Conservation (phyloP, 208 protist species). For the Wallacemonas rigidus region DNA sequence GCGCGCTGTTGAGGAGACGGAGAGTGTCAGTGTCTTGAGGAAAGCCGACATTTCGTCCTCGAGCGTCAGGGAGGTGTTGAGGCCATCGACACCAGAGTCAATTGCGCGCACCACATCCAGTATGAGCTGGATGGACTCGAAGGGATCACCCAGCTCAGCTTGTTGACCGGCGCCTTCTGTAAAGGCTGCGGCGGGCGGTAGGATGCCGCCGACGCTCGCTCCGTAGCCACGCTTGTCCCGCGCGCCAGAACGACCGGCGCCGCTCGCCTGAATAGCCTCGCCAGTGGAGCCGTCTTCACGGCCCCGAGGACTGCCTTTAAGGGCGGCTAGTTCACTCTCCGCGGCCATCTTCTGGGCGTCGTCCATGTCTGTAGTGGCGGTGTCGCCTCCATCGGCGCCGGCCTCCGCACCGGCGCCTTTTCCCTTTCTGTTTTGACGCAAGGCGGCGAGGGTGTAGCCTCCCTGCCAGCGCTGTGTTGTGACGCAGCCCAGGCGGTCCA, state of each 20-base stretch:
- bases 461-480: constrained; percentile 82
- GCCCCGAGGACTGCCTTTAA: constrained; percentile 15
- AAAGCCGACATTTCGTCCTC: constrained; percentile 88
- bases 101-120: constrained; percentile 50
- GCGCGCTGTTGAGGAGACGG: constrained; percentile 74
- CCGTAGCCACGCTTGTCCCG: background rate
- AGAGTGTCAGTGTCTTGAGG: constrained; percentile 83
- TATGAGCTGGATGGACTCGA: constrained; percentile 56
- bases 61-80: constrained; percentile 66
- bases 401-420: background rate
- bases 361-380: constrained; percentile 23
- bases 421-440: constrained; percentile 53
- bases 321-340: constrained; percentile 51
- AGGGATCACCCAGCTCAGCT: constrained; percentile 40
- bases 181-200: constrained; percentile 17
- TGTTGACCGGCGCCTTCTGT: constrained; percentile 18
- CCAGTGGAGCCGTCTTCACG: constrained; percentile 4
- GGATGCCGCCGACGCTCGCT: constrained; percentile 1
- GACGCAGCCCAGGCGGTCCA: constrained; percentile 88
- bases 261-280: background rate
- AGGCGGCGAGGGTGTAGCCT: constrained; percentile 77
- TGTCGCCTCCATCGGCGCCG: background rate
- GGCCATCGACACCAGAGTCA: constrained; percentile 53
- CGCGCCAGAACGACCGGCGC: background rate
- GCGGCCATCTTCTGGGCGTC: constrained; percentile 55